These are phyloP conservation scores for Adansonia digitata DNA, from an alignment of 345 rosid species.

Conservation along the genomic window DNA sequence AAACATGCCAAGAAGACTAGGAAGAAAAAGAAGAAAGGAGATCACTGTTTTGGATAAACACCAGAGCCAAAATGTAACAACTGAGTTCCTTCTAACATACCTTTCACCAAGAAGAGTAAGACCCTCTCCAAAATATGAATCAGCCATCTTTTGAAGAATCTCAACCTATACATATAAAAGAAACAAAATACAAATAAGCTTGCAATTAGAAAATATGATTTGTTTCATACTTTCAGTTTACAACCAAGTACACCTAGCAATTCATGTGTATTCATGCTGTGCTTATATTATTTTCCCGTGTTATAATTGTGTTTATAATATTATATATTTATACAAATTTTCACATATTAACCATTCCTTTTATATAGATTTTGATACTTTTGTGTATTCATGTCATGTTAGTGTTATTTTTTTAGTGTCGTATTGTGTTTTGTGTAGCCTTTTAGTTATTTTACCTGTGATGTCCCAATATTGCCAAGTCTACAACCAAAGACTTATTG, in stretches of 20 bases:
- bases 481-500: not conserved
- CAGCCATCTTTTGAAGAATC: constrained; percentile 47
- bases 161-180: constrained; percentile 45
- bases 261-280: too few species aligned
- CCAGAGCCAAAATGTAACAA: not conserved
- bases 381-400: too few species aligned
- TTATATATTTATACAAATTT: too few species aligned
- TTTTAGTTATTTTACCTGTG: too few species aligned
- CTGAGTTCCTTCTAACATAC: constrained; percentile 28
- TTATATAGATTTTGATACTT: too few species aligned
- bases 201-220: not conserved
- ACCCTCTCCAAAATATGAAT: constrained; percentile 77
- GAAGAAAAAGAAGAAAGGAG: not conserved
- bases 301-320: too few species aligned
- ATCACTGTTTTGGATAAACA: not conserved
- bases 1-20: not conserved
- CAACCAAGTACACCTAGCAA: too few species aligned
- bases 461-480: too few species aligned
- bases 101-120: constrained; percentile 80
- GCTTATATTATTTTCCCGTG: too few species aligned
- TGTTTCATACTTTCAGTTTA: not conserved
- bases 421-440: too few species aligned
- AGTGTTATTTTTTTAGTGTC: too few species aligned
- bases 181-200: not conserved
- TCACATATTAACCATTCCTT: too few species aligned